phyloP scores from a whole-genome alignment of 345 rosid genomes.

The Hirschfeldia incana region DNA sequence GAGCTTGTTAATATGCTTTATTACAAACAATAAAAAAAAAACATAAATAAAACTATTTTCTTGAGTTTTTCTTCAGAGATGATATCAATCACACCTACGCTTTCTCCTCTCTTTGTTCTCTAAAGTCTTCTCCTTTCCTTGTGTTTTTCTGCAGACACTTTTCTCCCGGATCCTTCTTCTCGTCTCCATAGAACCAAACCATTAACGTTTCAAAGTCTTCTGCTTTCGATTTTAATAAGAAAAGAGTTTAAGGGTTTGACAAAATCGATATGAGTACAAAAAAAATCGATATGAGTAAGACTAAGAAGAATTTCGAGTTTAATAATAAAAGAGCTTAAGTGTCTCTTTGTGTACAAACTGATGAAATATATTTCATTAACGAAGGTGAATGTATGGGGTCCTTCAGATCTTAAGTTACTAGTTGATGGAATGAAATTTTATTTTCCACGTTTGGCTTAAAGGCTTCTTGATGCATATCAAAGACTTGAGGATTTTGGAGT shows the following conservation, averaged over 20 bases:
- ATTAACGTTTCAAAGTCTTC: conserved; percentile 15
- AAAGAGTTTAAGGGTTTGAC: conserved; percentile 73
- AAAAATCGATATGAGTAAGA: neutral
- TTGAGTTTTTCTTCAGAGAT: too few species aligned
- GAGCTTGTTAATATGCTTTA: conserved; percentile 34
- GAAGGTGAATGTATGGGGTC: conserved; percentile 93
- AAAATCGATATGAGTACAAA: conserved; percentile 23
- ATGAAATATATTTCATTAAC: conserved; percentile 13
- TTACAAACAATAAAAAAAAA: too few species aligned
- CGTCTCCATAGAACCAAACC: conserved; percentile 45
- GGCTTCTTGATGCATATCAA: too few species aligned
- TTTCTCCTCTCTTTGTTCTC: conserved; percentile 38
- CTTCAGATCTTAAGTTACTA: conserved; percentile 4
- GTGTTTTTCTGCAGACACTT: conserved; percentile 36
- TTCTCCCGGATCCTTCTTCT: conserved; percentile 35
- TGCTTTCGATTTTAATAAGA: conserved; percentile 61
- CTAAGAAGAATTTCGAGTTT: conserved; percentile 70
- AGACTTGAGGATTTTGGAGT: conserved; percentile 36
- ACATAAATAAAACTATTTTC: too few species aligned
- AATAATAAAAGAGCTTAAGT: conserved; percentile 69
- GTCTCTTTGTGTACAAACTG: neutral
- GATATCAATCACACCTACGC: conserved; percentile 46
- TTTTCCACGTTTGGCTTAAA: conserved; percentile 75
- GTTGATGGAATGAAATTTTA: conserved; percentile 22
- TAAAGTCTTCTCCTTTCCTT: conserved; percentile 39